Evolutionary conservation across 805 yeast genomes (phyloP).

Genomic region (Wickerhamiella nectarea): DNA sequence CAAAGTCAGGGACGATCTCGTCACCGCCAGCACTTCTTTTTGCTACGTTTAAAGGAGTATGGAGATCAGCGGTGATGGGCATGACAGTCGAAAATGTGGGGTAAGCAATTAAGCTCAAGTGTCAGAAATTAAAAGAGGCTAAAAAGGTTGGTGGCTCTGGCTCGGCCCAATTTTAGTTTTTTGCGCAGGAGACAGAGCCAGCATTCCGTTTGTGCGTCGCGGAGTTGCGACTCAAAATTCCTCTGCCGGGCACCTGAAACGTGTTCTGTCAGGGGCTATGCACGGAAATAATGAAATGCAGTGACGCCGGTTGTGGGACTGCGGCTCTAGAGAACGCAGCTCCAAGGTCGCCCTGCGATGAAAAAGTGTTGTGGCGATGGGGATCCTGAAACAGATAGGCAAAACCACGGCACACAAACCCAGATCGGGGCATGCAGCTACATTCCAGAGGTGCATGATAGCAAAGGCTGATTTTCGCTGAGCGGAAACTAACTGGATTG

Average conservation of each 20-base stretch:
- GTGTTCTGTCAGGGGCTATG: not conserved
- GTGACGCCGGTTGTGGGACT: no score
- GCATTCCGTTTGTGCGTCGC: no score
- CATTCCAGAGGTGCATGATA: not conserved
- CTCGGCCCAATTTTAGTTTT: not conserved
- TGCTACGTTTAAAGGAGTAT: constrained; percentile 2
- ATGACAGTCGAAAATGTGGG: constrained; percentile 3
- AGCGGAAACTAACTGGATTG: not conserved
- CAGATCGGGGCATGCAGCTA: not conserved
- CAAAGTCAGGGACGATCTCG: constrained; percentile 12
- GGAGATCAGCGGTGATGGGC: not conserved
- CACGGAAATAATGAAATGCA: not conserved
- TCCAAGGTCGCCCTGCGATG: no score
- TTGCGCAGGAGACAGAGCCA: no score
- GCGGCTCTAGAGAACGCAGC: no score
- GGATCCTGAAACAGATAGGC: no score
- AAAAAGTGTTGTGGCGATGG: no score
- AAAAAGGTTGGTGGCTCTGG: no score
- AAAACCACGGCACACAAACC: not conserved
- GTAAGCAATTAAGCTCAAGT: constrained; percentile 1
- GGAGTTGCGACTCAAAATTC: no score
- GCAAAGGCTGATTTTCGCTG: not conserved
- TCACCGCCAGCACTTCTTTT: constrained; percentile 8
- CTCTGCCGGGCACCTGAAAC: no score
- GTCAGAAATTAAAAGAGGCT: no score